phyloP scores from a whole-genome alignment of 305 asterid species.

The Fraxinus sp. region DNA sequence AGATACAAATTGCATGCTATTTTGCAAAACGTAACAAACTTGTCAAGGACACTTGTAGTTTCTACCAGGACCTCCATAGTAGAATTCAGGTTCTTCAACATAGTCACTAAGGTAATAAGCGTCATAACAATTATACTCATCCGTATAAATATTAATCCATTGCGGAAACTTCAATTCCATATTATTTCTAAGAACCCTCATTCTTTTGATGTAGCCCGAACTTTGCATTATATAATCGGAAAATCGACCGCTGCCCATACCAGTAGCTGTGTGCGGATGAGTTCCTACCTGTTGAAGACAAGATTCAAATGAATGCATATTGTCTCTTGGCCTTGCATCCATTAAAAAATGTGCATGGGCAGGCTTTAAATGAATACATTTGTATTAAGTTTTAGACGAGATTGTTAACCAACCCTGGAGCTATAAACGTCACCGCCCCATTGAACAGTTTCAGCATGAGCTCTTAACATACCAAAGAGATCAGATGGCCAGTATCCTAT shows the following conservation, averaged over 20 bases:
- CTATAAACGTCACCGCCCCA: constrained; percentile 85
- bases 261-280: constrained; percentile 49
- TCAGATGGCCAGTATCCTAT: constrained; percentile 69
- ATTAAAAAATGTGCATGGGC: neutral
- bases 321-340: neutral
- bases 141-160: constrained; percentile 35
- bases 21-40: neutral
- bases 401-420: constrained; percentile 26
- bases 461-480: constrained; percentile 26
- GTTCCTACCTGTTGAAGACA: constrained; percentile 14
- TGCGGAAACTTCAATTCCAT: constrained; percentile 33
- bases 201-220: constrained; percentile 47
- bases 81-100: constrained; percentile 67
- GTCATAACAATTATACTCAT: constrained; percentile 59
- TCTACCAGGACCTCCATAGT: constrained; percentile 75
- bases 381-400: neutral
- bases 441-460: constrained; percentile 51
- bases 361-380: neutral
- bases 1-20: neutral
- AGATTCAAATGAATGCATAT: neutral
- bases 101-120: constrained; percentile 35
- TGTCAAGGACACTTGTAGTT: constrained; percentile 43
- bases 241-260: constrained; percentile 54
- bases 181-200: constrained; percentile 45
- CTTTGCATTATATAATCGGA: constrained; percentile 16